phyloP scores from a whole-genome alignment of 805 yeast genomes.

The Sungouiozyma intestinalis region DNA sequence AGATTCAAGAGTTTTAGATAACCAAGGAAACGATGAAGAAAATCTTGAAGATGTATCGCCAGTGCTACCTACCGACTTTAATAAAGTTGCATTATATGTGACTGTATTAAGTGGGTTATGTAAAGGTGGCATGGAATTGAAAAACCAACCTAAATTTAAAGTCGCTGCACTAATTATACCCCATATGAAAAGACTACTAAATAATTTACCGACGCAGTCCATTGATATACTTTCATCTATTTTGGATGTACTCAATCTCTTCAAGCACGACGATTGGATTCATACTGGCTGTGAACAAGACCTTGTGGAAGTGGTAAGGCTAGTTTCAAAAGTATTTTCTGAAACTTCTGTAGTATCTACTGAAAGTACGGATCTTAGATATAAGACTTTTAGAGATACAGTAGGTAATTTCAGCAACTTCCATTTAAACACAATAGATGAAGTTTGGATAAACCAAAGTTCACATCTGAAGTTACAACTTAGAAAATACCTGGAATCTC shows the following conservation, averaged over 20 bases:
- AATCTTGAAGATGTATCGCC: slow-evolving; percentile 8
- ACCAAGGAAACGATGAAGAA: slow-evolving; percentile 7
- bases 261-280: slow-evolving; percentile 25
- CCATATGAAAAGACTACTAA: slow-evolving; percentile 14
- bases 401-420: slow-evolving; percentile 15
- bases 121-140: slow-evolving; percentile 18
- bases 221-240: slow-evolving; percentile 15
- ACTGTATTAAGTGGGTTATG: slow-evolving; percentile 23
- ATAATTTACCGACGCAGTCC: slow-evolving; percentile 16
- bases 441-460: slow-evolving; percentile 18
- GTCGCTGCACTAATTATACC: slow-evolving; percentile 18
- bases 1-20: slow-evolving; percentile 2
- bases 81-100: slow-evolving; percentile 17
- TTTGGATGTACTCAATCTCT: slow-evolving; percentile 18
- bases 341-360: slow-evolving; percentile 10
- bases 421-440: slow-evolving; percentile 16
- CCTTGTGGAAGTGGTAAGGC: slow-evolving; percentile 11
- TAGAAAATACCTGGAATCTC: slow-evolving; percentile 16
- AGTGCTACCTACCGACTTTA: slow-evolving; percentile 16
- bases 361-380: slow-evolving; percentile 3
- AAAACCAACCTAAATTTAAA: slow-evolving; percentile 15
- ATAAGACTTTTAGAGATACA: slow-evolving; percentile 11
- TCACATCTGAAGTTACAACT: slow-evolving; percentile 14
- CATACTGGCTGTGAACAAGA: slow-evolving; percentile 17
- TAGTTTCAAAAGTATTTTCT: slow-evolving; percentile 15